Evolutionary conservation across 805 yeast species (phyloP), one percentile per base, ranked within the genome.

Genomic region (Barnettozyma californica): DNA sequence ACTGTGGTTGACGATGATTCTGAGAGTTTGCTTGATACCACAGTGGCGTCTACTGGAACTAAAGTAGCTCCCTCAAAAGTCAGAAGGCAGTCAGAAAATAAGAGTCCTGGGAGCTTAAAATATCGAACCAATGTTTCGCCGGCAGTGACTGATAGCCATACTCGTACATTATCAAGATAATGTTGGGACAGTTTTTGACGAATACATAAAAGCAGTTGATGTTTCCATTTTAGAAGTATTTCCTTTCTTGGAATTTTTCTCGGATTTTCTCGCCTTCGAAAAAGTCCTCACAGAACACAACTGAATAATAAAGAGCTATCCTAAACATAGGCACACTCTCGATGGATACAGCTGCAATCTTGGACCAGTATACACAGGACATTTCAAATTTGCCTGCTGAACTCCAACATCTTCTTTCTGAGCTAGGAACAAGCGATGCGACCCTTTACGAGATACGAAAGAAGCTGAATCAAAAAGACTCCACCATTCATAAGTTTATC

Each of bases 331-430:
- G 13, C 3, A 1, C 26, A 38, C 10, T 19, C 26, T 8, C 20
- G n/a, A 2, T 88, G 96, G 98, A 91, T 68, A 91, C 97, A 4
- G 90, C 96, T n/a, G 78, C 94, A 1, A 77, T 83, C 8, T 65
- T 85, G 35, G 92, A 85, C 54, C 87, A 84, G 57, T 82, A 84
- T 50, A 78, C 84, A 5, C 83, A 78, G 61, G 84, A 80, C 55
- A 71, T 92, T 39, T 81, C 92, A 10, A 92, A 91, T 58, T 74
- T 94, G 40, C 97, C 97, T 21, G 82, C 88, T 5, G 99, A 92
- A 66, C 76, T 92, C 40, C 83, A 83, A 46, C 88, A 86, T 59
- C 68, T 89, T 34, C 68, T 92, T 43, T 86, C 86, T 45, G 98
- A 94, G 65, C 75, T 92, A 34, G 76, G 83, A 45, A 76, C 73